Percentiles rank a stretch among this genome's conserved stretches.
Evolutionary conservation across 345 rosid genomes (phyloP).

Genomic region (Salix caprea): DNA sequence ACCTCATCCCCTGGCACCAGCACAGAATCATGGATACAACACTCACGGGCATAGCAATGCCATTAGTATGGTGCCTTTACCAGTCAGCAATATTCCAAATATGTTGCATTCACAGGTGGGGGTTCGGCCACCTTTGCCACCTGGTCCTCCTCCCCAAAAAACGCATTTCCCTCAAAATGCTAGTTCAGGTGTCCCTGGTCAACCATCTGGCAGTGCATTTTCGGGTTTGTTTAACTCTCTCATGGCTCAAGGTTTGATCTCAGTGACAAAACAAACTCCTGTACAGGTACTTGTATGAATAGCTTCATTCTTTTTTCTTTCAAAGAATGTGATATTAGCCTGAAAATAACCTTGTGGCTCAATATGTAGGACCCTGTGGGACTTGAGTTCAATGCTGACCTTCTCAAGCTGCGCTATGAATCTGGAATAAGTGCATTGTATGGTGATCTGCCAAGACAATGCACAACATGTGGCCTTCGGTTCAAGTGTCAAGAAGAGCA

Average conservation of each 20-base stretch:
- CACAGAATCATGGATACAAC: conserved; percentile 43
- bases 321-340: conserved; percentile 1
- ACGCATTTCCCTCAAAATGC: conserved; percentile 43
- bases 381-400: conserved; percentile 74
- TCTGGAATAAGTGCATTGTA: conserved; percentile 72
- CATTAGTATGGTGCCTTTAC: conserved; percentile 38
- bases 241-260: conserved; percentile 88
- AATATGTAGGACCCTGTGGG: conserved; percentile 62
- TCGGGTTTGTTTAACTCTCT: conserved; percentile 83
- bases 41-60: conserved; percentile 39
- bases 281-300: conserved; percentile 58
- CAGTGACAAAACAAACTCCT: conserved; percentile 54
- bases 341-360: conserved; percentile 28
- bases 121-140: conserved; percentile 55
- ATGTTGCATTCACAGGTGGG: conserved; percentile 37
- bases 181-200: conserved; percentile 40
- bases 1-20: conserved; percentile 37
- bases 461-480: conserved; percentile 93
- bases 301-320: neutral
- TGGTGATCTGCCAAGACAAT: conserved; percentile 91
- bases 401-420: conserved; percentile 76
- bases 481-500: conserved; percentile 93
- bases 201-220: conserved; percentile 50
- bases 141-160: conserved; percentile 50
- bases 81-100: conserved; percentile 37